Evolutionary conservation across 306 rosid genomes (phyloP).

Genomic region (Glycine soja): DNA sequence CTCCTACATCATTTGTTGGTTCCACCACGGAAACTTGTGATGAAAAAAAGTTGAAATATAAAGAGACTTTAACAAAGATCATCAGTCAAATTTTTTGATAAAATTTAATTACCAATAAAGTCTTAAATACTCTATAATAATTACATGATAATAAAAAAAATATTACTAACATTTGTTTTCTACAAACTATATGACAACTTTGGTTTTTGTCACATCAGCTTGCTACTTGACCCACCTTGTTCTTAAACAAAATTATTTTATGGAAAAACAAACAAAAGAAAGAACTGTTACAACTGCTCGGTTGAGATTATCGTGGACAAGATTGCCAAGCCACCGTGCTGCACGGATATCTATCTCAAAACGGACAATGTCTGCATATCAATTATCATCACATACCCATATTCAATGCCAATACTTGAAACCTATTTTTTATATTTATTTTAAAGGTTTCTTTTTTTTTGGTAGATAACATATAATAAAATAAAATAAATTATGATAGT

Average conservation of each 20-base stretch:
- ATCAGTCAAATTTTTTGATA: no score
- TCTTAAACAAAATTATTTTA: neutral
- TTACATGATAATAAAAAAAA: no score
- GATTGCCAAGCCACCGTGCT: neutral
- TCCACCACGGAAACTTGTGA: no score
- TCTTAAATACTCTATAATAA: no score
- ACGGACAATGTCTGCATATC: neutral
- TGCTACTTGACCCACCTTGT: constrained; percentile 18
- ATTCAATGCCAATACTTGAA: neutral
- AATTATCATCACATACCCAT: neutral
- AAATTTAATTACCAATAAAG: no score
- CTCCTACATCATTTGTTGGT: no score
- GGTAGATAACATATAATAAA: neutral
- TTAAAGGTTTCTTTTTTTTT: neutral
- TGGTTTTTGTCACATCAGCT: constrained; percentile 20
- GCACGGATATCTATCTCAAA: neutral
- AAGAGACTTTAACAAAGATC: no score
- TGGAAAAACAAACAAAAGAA: neutral
- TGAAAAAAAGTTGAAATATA: no score
- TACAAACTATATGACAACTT: neutral
- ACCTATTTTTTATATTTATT: neutral
- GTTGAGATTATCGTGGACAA: neutral
- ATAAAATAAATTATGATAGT: neutral
- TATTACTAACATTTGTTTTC: no score
- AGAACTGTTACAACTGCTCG: neutral